These are phyloP conservation scores for Zea mays DNA, from an alignment of 176 grass and related monocot genomes.

Conservation along the genomic window DNA sequence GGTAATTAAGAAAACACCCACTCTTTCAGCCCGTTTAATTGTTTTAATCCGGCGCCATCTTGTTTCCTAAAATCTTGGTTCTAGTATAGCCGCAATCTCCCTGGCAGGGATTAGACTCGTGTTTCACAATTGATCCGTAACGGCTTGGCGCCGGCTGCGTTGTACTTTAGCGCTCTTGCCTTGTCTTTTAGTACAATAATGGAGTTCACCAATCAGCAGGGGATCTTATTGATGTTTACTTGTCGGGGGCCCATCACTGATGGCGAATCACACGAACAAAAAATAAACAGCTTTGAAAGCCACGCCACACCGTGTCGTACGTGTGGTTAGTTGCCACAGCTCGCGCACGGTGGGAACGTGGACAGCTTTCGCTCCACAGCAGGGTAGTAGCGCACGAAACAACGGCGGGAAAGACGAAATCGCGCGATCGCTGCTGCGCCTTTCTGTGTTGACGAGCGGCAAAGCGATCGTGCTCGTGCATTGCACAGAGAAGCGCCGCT, in stretches of 20 bases:
- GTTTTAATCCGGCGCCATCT: too few species aligned
- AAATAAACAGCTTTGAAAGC: neutral
- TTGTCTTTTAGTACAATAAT: neutral
- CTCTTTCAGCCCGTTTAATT: neutral
- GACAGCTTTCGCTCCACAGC: neutral
- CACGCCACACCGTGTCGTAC: neutral
- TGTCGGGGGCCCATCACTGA: neutral
- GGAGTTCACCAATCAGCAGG: neutral
- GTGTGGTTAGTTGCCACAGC: neutral
- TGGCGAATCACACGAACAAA: neutral
- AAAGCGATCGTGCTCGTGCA: neutral
- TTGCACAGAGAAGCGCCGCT: neutral
- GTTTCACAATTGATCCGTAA: neutral
- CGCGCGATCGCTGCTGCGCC: too few species aligned
- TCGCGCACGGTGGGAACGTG: neutral
- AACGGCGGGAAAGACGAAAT: neutral
- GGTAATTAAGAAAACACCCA: too few species aligned
- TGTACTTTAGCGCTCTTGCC: neutral
- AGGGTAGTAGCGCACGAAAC: neutral
- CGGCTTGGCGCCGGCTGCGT: neutral
- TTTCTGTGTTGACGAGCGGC: conserved; percentile 12
- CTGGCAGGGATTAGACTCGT: neutral
- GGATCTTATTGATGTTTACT: neutral
- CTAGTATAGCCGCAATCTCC: neutral
- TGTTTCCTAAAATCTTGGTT: too few species aligned